Evolutionary conservation across 148 eudicot species (phyloP), one percentile per base, ranked within the genome.

Genomic region (Vaccinium vitisidaea): DNA sequence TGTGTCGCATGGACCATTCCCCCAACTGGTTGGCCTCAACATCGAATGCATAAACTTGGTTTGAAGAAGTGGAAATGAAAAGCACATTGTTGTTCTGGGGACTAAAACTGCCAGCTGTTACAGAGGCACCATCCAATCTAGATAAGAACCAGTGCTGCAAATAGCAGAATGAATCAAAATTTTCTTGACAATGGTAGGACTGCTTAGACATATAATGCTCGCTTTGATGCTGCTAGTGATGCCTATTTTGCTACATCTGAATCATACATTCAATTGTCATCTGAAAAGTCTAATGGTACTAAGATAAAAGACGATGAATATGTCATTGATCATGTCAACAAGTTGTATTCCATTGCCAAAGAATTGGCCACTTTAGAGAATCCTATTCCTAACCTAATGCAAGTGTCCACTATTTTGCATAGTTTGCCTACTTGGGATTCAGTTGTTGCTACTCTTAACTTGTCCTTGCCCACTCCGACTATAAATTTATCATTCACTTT

Each of bases 141-240:
- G 99, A 88, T 86, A 97, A 85, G 85, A 97, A 97, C 98, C 98
- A 97, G 86, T 97, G 98, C 73, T 97, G 99, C 88, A 32, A 19
- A 19, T 6, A 59, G 9, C 9, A 59, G 65, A 8, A 19, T 59
- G 65, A 6, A 59, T 59, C 23, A 59, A 59, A 59, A 59, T 4
- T 18, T 59, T 19, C 65, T 59, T 59, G 25, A 59, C 19, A 25
- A 59, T 59, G 23, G 21, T 19, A 59, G 23, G 25, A 19, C 65
- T 19, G 23, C 23, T 59, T 59, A 59, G 65, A 59, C 23, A 59
- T 6, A 59, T 59, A 59, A 59, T 59, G 65, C 65, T 59, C 10
- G 21, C 10, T 59, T 59, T 59, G 9, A 59, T 59, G 65, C 65
- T 59, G 23, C 21, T 19, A 59, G 23, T 59, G 1, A 19, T 59